Evolutionary conservation across 768 basidiomycete genomes (phyloP).

Genomic region (Lenzites betulinus): DNA sequence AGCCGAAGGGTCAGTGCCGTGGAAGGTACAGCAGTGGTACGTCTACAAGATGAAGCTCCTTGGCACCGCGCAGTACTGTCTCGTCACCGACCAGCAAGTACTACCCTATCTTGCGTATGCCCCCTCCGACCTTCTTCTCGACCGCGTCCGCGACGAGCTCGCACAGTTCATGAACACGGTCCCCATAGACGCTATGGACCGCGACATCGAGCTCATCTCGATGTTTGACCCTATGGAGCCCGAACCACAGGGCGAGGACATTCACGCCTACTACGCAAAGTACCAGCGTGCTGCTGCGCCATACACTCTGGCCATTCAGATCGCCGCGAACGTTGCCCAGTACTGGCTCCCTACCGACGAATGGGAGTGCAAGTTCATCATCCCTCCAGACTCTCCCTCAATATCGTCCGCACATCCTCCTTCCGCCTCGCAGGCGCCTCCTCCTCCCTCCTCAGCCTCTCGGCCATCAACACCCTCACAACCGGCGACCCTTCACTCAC

Average conservation of each 20-base stretch:
- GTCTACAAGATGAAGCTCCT: constrained; percentile 71
- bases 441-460: constrained; percentile 25
- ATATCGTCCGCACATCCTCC: neutral
- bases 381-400: constrained; percentile 28
- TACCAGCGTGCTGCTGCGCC: constrained; percentile 62
- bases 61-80: constrained; percentile 50
- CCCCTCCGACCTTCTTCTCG: constrained; percentile 54
- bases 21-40: constrained; percentile 61
- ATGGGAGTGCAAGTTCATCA: constrained; percentile 59
- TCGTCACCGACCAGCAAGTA: constrained; percentile 56
- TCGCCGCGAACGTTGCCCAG: constrained; percentile 59
- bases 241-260: neutral
- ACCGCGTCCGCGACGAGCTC: constrained; percentile 26
- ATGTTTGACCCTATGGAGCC: constrained; percentile 52
- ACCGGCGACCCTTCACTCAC: constrained; percentile 1
- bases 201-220: constrained; percentile 35
- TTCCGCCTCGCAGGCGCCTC: constrained; percentile 2
- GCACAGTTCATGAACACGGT: constrained; percentile 11
- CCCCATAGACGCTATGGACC: constrained; percentile 24
- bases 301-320: constrained; percentile 72
- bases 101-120: constrained; percentile 77
- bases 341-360: constrained; percentile 78
- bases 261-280: constrained; percentile 19
- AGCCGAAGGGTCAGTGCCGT: constrained; percentile 40
- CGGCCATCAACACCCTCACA: neutral